Conservation (phyloP, 495 filamentous ascomycete genomes). For the Aspergillus homomorphus region DNA sequence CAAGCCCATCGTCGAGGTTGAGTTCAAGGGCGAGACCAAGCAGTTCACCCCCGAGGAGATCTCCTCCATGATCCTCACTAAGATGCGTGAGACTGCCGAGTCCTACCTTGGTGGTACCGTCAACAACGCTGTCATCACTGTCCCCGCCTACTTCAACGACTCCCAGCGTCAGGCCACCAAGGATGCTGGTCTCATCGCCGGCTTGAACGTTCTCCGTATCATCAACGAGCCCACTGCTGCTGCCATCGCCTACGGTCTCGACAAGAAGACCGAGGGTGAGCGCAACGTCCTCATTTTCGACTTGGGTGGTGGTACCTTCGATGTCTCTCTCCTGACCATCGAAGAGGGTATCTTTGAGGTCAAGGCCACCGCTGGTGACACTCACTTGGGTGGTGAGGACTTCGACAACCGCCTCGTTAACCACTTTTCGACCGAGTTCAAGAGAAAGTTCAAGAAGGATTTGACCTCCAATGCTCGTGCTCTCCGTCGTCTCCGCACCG, state of each 20-base stretch:
- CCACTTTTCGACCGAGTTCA: conserved; percentile 94
- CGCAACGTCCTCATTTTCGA: conserved; percentile 99
- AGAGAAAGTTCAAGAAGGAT: conserved; percentile 80
- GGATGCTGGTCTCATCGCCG: conserved; percentile 95
- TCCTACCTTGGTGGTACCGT: conserved; percentile 93
- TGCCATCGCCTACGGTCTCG: conserved; percentile 89
- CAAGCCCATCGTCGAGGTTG: conserved; percentile 89
- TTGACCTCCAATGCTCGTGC: conserved; percentile 89
- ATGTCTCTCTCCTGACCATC: conserved; percentile 98
- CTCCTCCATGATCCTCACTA: conserved; percentile 90
- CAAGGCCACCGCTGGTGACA: conserved; percentile 97
- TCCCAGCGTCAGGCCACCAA: conserved; percentile 99
- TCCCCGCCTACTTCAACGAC: conserved; percentile 99
- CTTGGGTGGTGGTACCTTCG: conserved; percentile 98
- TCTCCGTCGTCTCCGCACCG: conserved; percentile 94
- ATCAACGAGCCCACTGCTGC: conserved; percentile 99
- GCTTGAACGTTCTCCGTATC: conserved; percentile 97
- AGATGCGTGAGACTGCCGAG: conserved; percentile 99
- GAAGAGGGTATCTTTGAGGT: conserved; percentile 99
- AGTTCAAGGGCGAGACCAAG: conserved; percentile 94
- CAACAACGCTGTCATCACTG: conserved; percentile 97
- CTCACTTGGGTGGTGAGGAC: conserved; percentile 98
- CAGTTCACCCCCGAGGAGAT: conserved; percentile 97
- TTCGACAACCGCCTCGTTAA: conserved; percentile 98
- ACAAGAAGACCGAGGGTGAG: conserved; percentile 95